Conservation (phyloP, 2,329 filamentous ascomycete species). For the Pseudogymnoascus sp. region DNA sequence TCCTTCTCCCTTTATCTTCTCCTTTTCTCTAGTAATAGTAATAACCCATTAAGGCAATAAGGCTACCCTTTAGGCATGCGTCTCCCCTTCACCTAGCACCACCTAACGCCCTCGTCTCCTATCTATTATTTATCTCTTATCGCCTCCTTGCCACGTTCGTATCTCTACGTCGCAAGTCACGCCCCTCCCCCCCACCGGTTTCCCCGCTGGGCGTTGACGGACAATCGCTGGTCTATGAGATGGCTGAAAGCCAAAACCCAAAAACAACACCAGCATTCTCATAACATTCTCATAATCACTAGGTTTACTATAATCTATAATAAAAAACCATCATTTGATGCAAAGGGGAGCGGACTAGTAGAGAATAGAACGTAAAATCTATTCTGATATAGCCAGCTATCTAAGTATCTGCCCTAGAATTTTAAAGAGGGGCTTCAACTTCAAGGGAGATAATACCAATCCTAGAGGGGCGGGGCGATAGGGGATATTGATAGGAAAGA, state of each 20-base stretch:
- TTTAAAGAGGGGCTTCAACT: neutral
- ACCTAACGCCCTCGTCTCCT: no score
- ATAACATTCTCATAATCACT: neutral
- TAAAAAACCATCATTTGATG: neutral
- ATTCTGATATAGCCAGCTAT: neutral
- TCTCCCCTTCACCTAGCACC: no score
- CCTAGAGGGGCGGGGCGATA: neutral
- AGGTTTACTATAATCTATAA: neutral
- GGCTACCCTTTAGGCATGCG: no score
- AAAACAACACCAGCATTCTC: neutral
- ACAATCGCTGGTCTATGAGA: neutral
- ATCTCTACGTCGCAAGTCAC: slow-evolving; percentile 3
- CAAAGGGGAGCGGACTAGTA: neutral
- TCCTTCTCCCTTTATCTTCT: no score
- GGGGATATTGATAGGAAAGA: neutral
- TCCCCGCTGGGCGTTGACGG: neutral
- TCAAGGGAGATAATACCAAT: neutral
- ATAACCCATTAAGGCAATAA: no score
- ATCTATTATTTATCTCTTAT: neutral
- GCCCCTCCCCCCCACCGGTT: slow-evolving; percentile 2
- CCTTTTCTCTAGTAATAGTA: no score
- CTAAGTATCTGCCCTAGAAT: neutral
- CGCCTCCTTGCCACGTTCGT: neutral
- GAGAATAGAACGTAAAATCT: neutral
- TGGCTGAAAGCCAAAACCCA: neutral